These are phyloP conservation scores for Plenodomus biglobosus DNA, from an alignment of 2,329 filamentous ascomycete species.

Conservation along the genomic window DNA sequence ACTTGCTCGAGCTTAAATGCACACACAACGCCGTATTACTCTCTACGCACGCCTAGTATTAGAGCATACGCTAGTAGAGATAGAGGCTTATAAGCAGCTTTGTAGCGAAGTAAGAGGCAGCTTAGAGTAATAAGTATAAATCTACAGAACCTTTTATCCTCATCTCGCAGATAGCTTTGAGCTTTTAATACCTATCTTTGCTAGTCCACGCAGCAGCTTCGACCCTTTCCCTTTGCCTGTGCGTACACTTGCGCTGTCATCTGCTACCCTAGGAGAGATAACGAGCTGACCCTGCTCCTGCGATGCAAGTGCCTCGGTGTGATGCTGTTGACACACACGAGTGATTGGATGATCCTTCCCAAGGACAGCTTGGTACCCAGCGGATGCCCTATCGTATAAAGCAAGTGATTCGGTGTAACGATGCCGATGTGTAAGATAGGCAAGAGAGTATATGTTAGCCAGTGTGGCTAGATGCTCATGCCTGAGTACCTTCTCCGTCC, in stretches of 20 bases:
- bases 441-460: slow-evolving; percentile 3
- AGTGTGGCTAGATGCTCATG: slow-evolving; percentile 9
- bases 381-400: slow-evolving; percentile 6
- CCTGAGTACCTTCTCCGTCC: slow-evolving; percentile 5
- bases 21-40: neutral
- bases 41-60: neutral
- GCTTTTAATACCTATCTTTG: slow-evolving; percentile 4
- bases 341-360: slow-evolving; percentile 5
- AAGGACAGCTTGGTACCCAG: slow-evolving; percentile 4
- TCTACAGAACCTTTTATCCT: neutral
- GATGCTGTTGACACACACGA: slow-evolving; percentile 1
- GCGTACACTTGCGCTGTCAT: neutral
- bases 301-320: slow-evolving; percentile 1
- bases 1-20: neutral
- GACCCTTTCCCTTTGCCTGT: neutral
- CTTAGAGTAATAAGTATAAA: neutral
- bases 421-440: slow-evolving; percentile 1
- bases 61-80: neutral
- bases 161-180: neutral
- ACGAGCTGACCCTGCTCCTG: neutral
- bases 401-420: slow-evolving; percentile 3
- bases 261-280: neutral
- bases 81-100: neutral
- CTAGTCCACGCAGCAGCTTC: slow-evolving; percentile 1
- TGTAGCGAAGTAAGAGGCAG: neutral